Conservation (phyloP, 345 rosid species). For the Eucalyptus pauciflora region DNA sequence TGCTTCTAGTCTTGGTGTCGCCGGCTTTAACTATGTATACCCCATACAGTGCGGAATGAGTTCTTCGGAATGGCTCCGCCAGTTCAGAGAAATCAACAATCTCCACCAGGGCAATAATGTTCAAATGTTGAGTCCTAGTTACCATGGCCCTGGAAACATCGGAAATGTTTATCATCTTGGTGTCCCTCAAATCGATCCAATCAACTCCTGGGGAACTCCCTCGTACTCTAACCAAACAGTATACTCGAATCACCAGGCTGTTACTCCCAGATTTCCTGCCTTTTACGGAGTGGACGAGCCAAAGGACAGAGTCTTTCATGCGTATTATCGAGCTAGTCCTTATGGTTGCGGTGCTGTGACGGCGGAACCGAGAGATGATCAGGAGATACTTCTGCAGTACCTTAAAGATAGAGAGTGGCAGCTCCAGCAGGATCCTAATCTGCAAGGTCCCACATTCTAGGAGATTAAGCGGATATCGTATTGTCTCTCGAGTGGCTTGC, state of each 20-base stretch:
- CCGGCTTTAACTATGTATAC: constrained; percentile 27
- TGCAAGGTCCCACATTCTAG: constrained; percentile 33
- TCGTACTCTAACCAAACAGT: constrained; percentile 13
- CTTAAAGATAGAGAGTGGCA: constrained; percentile 74
- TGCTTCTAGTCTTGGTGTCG: constrained; percentile 10
- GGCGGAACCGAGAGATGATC: constrained; percentile 24
- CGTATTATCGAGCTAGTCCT: not conserved
- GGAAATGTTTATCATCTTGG: constrained; percentile 14
- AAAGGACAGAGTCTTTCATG: not conserved
- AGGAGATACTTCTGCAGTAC: constrained; percentile 55
- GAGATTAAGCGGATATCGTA: not conserved
- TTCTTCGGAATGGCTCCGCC: constrained; percentile 94
- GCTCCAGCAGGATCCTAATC: constrained; percentile 42
- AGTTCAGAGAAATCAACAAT: constrained; percentile 65
- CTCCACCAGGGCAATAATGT: constrained; percentile 12
- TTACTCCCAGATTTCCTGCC: not conserved
- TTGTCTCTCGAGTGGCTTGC: not conserved
- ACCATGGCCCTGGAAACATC: constrained; percentile 19
- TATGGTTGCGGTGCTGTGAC: constrained; percentile 23
- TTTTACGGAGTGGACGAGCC: constrained; percentile 12
- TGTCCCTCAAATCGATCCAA: constrained; percentile 22
- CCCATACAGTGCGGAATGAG: constrained; percentile 38
- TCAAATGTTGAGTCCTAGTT: constrained; percentile 9
- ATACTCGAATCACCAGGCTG: constrained; percentile 7
- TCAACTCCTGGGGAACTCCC: constrained; percentile 15